These are phyloP conservation scores for Saccharomyces hybrid DNA, from an alignment of 1,139 yeast species.

Conservation along the genomic window DNA sequence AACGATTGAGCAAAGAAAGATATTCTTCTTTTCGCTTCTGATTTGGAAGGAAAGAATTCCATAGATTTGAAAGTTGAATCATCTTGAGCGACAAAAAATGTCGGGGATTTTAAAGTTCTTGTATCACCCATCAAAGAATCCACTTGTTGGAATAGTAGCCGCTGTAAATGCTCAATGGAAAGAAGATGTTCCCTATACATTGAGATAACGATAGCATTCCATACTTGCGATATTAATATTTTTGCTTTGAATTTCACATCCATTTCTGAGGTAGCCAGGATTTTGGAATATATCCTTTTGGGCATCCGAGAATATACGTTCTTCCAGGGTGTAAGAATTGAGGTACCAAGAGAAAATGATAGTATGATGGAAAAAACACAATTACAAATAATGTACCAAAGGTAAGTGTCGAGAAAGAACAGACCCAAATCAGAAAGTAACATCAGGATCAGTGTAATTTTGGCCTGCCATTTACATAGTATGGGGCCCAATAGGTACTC, in stretches of 20 bases:
- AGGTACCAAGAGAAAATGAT: slow-evolving; percentile 67
- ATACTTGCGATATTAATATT: slow-evolving; percentile 54
- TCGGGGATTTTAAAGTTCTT: slow-evolving; percentile 47
- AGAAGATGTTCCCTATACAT: slow-evolving; percentile 72
- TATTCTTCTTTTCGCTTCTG: slow-evolving; percentile 74
- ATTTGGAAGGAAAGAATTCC: slow-evolving; percentile 50
- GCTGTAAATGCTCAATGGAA: slow-evolving; percentile 63
- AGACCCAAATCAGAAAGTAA: slow-evolving; percentile 59
- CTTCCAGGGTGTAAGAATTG: slow-evolving; percentile 83
- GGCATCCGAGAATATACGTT: slow-evolving; percentile 70
- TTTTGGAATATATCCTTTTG: slow-evolving; percentile 58
- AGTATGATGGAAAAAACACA: slow-evolving; percentile 62
- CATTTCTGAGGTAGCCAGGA: slow-evolving; percentile 46
- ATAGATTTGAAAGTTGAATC: slow-evolving; percentile 63
- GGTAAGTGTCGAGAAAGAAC: slow-evolving; percentile 76
- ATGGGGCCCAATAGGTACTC: slow-evolving; percentile 43
- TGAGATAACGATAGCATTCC: slow-evolving; percentile 73
- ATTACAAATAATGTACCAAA: slow-evolving; percentile 82
- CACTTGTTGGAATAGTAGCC: slow-evolving; percentile 47
- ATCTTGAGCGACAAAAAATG: slow-evolving; percentile 69
- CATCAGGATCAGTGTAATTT: slow-evolving; percentile 47
- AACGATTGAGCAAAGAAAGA: slow-evolving; percentile 85
- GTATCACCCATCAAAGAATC: slow-evolving; percentile 34
- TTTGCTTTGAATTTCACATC: slow-evolving; percentile 43
- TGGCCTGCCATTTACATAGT: slow-evolving; percentile 56